phyloP scores from a whole-genome alignment of 306 rosid species.

The Pyrus betulifolia region DNA sequence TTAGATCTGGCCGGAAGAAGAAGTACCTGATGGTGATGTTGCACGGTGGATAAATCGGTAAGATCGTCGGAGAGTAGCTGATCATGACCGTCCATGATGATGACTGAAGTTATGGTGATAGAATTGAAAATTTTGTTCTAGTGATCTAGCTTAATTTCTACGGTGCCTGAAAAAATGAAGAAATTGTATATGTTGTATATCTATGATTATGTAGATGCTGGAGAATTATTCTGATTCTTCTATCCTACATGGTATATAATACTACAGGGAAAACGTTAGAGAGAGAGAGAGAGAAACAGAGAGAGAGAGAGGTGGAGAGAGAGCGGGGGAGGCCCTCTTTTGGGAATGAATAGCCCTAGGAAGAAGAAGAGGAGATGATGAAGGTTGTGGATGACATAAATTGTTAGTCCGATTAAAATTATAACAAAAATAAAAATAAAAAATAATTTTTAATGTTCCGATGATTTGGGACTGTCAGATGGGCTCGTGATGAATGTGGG shows the following conservation, averaged over 20 bases:
- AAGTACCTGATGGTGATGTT: slow-evolving; percentile 26
- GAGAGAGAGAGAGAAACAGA: not conserved
- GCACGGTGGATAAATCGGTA: not conserved
- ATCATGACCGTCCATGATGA: slow-evolving; percentile 17
- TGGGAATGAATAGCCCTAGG: not conserved
- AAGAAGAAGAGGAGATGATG: not conserved
- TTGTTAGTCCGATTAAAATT: too few relatives aligned
- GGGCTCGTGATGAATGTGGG: not conserved
- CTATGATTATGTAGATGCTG: slow-evolving; percentile 12
- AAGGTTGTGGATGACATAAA: not conserved
- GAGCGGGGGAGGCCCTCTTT: not conserved
- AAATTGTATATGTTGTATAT: not conserved
- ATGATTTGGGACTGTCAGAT: not conserved
- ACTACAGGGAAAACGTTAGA: not conserved
- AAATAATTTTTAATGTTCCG: too few relatives aligned
- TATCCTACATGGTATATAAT: not conserved
- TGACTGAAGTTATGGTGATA: slow-evolving; percentile 29
- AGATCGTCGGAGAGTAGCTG: slow-evolving; percentile 8
- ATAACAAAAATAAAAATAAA: too few relatives aligned
- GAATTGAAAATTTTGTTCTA: not conserved
- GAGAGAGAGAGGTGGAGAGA: not conserved
- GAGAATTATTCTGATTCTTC: slow-evolving; percentile 29
- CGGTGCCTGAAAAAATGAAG: not conserved
- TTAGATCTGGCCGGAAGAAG: not conserved
- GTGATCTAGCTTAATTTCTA: not conserved